Evolutionary conservation across 257 asterid species (phyloP), one percentile per base, ranked within the genome.

Genomic region (Lantana camara): DNA sequence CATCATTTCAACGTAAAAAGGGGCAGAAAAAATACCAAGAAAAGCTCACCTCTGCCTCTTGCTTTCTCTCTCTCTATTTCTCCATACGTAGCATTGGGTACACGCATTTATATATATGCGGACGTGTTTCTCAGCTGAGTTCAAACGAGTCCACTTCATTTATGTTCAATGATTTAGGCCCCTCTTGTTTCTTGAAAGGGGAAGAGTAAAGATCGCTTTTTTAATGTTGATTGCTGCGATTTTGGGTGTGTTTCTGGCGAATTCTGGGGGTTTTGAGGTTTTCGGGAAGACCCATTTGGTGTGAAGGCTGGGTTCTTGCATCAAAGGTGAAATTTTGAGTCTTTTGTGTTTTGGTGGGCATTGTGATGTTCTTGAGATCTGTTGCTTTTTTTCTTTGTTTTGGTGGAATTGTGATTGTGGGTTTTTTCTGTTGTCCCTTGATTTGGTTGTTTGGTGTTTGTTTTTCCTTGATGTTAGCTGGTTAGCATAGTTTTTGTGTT

Each of bases 341-440:
- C 49, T 46, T 60, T 34, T 52, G 50, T 3, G n/a, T 10, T 60
- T 37, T 46, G 4, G 1, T 49, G 9, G 50, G 40, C 60, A 54
- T 17, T 49, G 23, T 44, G 66, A 52, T 70, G 71, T 35, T 51
- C 45, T 20, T 63, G 71, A 80, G 95, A 89, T 85, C 83, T 86
- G 66, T 51, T 60, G 23, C 46, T 27, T 9, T 51, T 51, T 35
- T 52, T 7, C 35, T 61, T 37, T 47, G 62, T 49, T 1, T 57
- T 50, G 23, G 35, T 2, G 7, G 7, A 35, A 35, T 35, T 35
- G 11, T 3, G 7, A 35, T 35, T 35, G 40, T 35, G 40, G 40
- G 40, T 35, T 35, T 35, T 35, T 35, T 10, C 11, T 35, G 2
- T 27, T 27, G 32, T 2, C 47, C 16, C 35, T 57, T 24, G 54